Conservation (phyloP, 768 basidiomycete genomes). For the Lyophyllum semitale region DNA sequence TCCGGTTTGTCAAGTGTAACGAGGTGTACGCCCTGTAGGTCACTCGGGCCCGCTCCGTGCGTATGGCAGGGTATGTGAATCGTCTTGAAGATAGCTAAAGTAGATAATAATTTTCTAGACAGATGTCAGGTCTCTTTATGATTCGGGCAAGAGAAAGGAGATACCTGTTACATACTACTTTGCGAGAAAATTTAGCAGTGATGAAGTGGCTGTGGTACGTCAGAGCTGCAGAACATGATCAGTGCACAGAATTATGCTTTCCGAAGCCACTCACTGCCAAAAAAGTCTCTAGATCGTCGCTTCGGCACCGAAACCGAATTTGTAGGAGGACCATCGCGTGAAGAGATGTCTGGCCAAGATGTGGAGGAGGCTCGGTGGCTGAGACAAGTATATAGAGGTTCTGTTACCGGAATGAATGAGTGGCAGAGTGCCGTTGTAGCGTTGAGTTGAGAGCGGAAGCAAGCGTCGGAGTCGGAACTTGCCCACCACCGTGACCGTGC, state of each 20-base stretch:
- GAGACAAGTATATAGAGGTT: conserved; percentile 6
- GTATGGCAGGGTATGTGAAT: conserved; percentile 94
- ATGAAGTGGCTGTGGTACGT: conserved; percentile 98
- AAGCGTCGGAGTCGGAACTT: background rate
- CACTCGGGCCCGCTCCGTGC: conserved; percentile 91
- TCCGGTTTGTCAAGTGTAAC: conserved; percentile 89
- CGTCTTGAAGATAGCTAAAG: conserved; percentile 81
- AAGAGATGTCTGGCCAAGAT: conserved; percentile 84
- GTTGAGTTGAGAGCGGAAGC: conserved; percentile 16
- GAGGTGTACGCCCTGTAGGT: conserved; percentile 88
- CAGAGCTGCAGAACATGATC: conserved; percentile 52
- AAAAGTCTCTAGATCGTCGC: conserved; percentile 90
- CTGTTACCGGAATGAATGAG: conserved; percentile 38
- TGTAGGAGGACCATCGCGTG: conserved; percentile 92
- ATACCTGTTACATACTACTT: conserved; percentile 85
- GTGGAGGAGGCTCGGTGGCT: conserved; percentile 51
- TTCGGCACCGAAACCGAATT: conserved; percentile 94
- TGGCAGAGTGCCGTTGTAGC: conserved; percentile 30
- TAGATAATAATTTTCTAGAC: conserved; percentile 82
- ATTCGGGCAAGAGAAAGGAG: conserved; percentile 1
- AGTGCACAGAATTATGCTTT: background rate
- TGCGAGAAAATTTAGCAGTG: conserved; percentile 89
- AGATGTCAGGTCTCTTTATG: background rate
- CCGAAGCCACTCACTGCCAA: conserved; percentile 83
- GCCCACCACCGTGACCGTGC: background rate